Evolutionary conservation across 1,139 yeast species (phyloP), one percentile per base, ranked within the genome.

Genomic region (Barnettozyma hawaiiensis): DNA sequence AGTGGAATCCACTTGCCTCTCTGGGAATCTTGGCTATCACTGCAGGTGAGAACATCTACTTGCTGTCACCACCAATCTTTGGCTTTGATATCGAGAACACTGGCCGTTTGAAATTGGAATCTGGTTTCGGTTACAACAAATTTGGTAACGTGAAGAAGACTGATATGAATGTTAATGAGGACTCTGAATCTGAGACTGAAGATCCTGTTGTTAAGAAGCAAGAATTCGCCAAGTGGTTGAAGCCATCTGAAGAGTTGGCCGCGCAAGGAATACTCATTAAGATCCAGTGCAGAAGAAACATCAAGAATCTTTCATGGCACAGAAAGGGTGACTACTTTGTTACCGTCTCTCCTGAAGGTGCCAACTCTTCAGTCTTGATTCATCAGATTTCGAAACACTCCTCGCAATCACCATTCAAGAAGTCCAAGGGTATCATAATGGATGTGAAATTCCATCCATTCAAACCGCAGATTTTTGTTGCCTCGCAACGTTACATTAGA

Each of bases 361-460:
- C 86, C 47, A 82, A 87, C 60, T 77, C 94, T 7, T 83, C 97
- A 5, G 96, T 92, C 35, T 72, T 94, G 47, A 87, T 92, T 52
- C 99, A 92, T 66, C 97, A 92, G 68, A 68, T 92, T 40, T 86
- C 97, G 6, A 89, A 89, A 65, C 98, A 92, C 69, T 74, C 84
- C 49, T 84, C 97, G n/a, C 99, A 92, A 68, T 85, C 96, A 15
- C 99, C 99, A 50, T 92, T 92, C 76, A 76, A 81, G 55, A 87
- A 87, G 65, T 78, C 95, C 31, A 86, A 86, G 70, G 99, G 99
- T 51, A 82, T 90, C 49, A 82, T 90, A 37, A 89, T 89, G 81
- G 96, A 87, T 62, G 97, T 96, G 50, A 85, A 84, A 65, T 92
- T 92, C 78, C 99, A 92, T 66, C 98, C 99, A 21, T 82, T 86